Base-by-base conservation (phyloP, 1,139 yeast genomes). In the Saccharomyces hybrid region DNA sequence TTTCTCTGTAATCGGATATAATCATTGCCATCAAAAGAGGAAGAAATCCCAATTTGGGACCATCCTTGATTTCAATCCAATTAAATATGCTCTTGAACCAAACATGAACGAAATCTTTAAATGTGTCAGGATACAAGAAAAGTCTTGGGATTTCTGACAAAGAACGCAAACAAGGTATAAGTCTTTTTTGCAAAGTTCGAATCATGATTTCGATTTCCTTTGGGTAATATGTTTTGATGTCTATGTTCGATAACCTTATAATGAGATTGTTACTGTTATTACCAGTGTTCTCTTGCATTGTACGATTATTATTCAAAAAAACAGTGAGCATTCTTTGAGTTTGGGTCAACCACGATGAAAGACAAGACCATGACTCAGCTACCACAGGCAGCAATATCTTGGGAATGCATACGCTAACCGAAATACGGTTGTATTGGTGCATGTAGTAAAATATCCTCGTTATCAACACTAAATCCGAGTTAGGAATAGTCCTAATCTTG, bases 31-130 rank as follows among this genome's bases (percentile, higher is more conserved):
- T 65, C 55, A 78, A 73, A 4, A 63, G 63, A 1, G 82, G 77
- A 52, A 80, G 66, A 59, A 80, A 79, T 24, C 59, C 60, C 47
- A 66, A 51, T 47, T 67, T 63, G 3, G 72, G 74, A 2, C 82
- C 84, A 62, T 82, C 87, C 62, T 82, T 82, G 56, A 79, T 77
- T 61, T 81, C 85, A 28, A 82, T 67, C 87, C 87, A 82, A 58
- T 80, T 81, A 54, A 80, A 72, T 2, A 80, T 74, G 60, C 81
- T 85, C 54, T 76, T 72, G 11, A 80, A 79, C 86, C 86, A 82
- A 53, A 77, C 76, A n/a, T 64, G 58, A 12, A 72, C 60, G 50
- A 69, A 66, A 7, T 64, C 60, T 11, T 59, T 58, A 24, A 60
- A 64, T 24, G 64, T 56, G 2, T 56, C 56, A 4, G 75, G 65